Conservation (phyloP, 2,329 filamentous ascomycete genomes). For the Clarireedia monteithiana region DNA sequence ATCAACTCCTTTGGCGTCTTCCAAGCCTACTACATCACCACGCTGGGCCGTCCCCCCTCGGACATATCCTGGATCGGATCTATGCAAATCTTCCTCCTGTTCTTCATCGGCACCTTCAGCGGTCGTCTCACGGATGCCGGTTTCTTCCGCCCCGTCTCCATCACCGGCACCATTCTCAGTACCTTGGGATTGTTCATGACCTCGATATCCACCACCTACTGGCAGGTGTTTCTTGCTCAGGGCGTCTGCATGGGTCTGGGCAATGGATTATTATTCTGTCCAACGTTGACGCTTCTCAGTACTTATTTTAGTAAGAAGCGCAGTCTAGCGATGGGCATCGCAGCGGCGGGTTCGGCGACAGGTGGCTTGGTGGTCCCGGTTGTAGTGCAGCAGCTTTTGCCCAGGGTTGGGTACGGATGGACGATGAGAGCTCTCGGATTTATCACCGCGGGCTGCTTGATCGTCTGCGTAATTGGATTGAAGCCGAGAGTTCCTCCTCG, state of each 20-base stretch:
- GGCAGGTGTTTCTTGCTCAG: slow-evolving; percentile 38
- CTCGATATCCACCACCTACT: slow-evolving; percentile 33
- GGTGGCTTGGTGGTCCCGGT: slow-evolving; percentile 38
- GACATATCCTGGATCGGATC: slow-evolving; percentile 39
- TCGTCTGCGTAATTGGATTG: slow-evolving; percentile 32
- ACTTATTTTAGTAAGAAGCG: slow-evolving; percentile 36
- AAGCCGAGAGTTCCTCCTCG: slow-evolving; percentile 34
- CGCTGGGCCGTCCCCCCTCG: slow-evolving; percentile 28
- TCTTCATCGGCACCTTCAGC: slow-evolving; percentile 34
- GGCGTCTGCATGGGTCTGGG: slow-evolving; percentile 36
- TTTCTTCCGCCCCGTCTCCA: slow-evolving; percentile 28
- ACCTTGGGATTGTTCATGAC: slow-evolving; percentile 35
- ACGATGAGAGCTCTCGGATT: slow-evolving; percentile 40
- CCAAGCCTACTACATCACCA: slow-evolving; percentile 35
- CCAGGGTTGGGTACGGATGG: slow-evolving; percentile 37
- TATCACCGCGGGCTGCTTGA: slow-evolving; percentile 32
- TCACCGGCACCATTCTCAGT: slow-evolving; percentile 25
- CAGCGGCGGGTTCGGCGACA: slow-evolving; percentile 32
- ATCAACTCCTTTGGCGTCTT: slow-evolving; percentile 37
- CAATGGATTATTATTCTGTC: slow-evolving; percentile 35
- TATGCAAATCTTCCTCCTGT: slow-evolving; percentile 36
- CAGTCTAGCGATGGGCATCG: slow-evolving; percentile 32
- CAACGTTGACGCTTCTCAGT: slow-evolving; percentile 31
- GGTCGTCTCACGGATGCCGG: slow-evolving; percentile 35
- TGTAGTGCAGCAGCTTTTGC: slow-evolving; percentile 35